These are phyloP conservation scores for Chaetomiaceae sp. DNA, from an alignment of 2,329 filamentous ascomycete species.

Conservation along the genomic window DNA sequence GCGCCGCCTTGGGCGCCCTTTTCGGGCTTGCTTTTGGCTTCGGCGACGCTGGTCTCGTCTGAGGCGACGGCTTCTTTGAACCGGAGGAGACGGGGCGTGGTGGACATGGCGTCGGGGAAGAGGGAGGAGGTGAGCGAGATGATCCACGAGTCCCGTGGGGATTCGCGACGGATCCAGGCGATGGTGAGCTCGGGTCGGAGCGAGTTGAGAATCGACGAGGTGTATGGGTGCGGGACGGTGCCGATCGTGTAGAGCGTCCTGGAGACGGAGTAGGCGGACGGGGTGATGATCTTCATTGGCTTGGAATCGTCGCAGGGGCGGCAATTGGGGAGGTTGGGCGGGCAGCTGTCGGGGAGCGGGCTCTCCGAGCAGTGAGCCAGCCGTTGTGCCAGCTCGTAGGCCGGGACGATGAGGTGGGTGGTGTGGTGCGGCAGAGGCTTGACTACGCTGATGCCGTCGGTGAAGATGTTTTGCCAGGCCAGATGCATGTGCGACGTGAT, in stretches of 20 bases:
- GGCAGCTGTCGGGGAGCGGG: constrained; percentile 72
- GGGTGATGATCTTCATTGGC: constrained; percentile 62
- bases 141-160: constrained; percentile 76
- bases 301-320: constrained; percentile 64
- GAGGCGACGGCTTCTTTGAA: constrained; percentile 81
- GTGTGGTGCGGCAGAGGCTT: constrained; percentile 75
- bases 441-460: constrained; percentile 71
- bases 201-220: constrained; percentile 63
- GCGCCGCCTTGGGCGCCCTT: constrained; percentile 42
- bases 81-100: constrained; percentile 60
- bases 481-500: constrained; percentile 82
- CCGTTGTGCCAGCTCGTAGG: constrained; percentile 66
- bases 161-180: constrained; percentile 60
- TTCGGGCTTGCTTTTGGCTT: neutral
- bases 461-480: constrained; percentile 77
- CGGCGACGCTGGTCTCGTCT: constrained; percentile 31
- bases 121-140: constrained; percentile 63
- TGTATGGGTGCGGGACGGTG: constrained; percentile 88
- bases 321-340: constrained; percentile 73
- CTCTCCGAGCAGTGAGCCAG: constrained; percentile 70
- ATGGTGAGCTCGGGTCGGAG: constrained; percentile 57
- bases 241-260: constrained; percentile 74
- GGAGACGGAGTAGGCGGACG: constrained; percentile 64
- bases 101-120: constrained; percentile 58
- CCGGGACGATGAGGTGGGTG: constrained; percentile 64